Percentiles rank a stretch among this genome's conserved stretches.
Conservation (phyloP, 2,329 filamentous ascomycete genomes). For the Pseudogymnoascus destructans region DNA sequence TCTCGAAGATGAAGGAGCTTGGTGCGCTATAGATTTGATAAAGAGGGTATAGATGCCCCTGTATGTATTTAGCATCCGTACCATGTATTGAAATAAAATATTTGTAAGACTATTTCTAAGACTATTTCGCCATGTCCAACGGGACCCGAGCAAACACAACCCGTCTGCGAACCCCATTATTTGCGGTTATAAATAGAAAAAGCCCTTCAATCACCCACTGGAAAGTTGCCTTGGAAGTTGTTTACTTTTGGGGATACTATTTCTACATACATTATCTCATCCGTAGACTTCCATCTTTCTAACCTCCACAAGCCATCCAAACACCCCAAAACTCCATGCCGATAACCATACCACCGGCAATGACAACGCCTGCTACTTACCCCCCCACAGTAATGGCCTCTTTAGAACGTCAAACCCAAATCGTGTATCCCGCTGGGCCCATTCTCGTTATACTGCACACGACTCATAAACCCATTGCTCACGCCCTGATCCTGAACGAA, state of each 20-base stretch:
- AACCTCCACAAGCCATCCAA: background rate
- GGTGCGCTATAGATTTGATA: slow-evolving; percentile 54
- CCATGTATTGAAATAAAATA: slow-evolving; percentile 2
- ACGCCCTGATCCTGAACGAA: slow-evolving; percentile 54
- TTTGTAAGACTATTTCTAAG: background rate
- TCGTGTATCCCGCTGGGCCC: slow-evolving; percentile 25
- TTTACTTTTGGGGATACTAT: slow-evolving; percentile 8
- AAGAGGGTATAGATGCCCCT: background rate
- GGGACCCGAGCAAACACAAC: background rate
- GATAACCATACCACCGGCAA: slow-evolving; percentile 7
- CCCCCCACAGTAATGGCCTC: background rate
- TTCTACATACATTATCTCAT: slow-evolving; percentile 9
- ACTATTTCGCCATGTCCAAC: background rate
- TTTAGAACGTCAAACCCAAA: slow-evolving; percentile 6
- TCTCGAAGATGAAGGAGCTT: slow-evolving; percentile 88
- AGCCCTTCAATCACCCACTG: background rate
- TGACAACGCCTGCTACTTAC: slow-evolving; percentile 1
- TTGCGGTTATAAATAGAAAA: no score
- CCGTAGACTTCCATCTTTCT: slow-evolving; percentile 3
- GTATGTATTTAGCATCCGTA: slow-evolving; percentile 3
- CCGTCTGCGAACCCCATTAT: background rate
- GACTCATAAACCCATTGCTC: slow-evolving; percentile 52
- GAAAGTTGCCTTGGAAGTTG: background rate
- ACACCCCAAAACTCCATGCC: slow-evolving; percentile 5
- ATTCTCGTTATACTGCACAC: slow-evolving; percentile 29